These are phyloP conservation scores for Zea luxurians DNA, from an alignment of 176 grass and related monocot species.

Conservation along the genomic window DNA sequence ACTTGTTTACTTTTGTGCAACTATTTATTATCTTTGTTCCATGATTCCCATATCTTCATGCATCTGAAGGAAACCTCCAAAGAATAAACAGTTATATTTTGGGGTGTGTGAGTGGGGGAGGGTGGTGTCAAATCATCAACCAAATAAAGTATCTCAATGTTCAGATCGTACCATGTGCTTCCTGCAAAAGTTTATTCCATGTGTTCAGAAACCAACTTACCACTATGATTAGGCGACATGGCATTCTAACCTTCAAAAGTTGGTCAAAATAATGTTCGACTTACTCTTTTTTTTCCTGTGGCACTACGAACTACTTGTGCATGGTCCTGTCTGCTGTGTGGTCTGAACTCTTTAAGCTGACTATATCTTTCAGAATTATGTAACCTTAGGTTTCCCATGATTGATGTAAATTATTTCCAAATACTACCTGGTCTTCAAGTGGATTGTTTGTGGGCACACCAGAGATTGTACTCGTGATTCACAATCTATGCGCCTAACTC, in stretches of 20 bases:
- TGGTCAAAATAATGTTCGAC: neutral
- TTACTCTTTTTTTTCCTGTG: neutral
- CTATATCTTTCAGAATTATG: neutral
- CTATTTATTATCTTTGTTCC: conserved; percentile 7
- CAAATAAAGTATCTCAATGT: conserved; percentile 25
- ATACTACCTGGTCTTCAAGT: no score
- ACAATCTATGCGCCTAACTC: no score
- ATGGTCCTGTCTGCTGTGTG: neutral
- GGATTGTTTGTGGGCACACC: no score
- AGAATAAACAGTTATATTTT: neutral
- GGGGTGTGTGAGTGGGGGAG: neutral
- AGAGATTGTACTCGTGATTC: no score
- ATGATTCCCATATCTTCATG: neutral
- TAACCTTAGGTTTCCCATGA: no score
- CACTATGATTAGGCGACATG: conserved; percentile 28
- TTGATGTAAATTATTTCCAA: no score
- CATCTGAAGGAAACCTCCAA: conserved; percentile 13
- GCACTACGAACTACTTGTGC: neutral
- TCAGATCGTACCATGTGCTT: conserved; percentile 34
- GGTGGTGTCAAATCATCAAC: conserved; percentile 28
- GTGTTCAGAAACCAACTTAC: conserved; percentile 9
- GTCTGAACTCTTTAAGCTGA: neutral
- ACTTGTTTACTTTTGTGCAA: no score
- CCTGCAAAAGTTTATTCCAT: conserved; percentile 22
- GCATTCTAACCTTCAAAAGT: conserved; percentile 1